A percentile compares a stretch with the other conserved stretches of the same genome.
Conservation (phyloP, 148 eudicot species). For the Chenopodium album region DNA sequence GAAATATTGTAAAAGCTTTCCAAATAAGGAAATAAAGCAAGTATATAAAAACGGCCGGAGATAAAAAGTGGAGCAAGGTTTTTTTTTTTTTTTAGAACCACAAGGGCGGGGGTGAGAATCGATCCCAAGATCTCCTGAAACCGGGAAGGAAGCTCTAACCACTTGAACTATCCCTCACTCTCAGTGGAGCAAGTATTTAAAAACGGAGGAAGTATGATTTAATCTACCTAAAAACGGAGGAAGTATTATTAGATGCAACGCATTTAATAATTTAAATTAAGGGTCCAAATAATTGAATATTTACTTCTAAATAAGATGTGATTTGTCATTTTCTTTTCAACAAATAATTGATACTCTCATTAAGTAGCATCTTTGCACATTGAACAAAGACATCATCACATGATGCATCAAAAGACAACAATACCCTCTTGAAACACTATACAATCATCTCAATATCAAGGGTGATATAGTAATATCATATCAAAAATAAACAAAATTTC, state of each 20-base stretch:
- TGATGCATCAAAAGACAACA: neutral
- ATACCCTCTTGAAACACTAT: neutral
- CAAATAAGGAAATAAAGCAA: too few relatives aligned
- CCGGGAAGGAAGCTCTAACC: too few relatives aligned
- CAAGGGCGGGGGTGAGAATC: too few relatives aligned
- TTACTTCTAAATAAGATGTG: neutral
- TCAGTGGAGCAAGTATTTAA: too few relatives aligned
- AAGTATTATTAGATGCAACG: neutral
- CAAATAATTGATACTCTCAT: slow-evolving; percentile 10
- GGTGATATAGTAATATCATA: neutral
- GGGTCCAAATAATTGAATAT: neutral
- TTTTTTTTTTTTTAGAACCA: too few relatives aligned
- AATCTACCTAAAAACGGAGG: neutral
- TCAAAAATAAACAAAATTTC: too few relatives aligned
- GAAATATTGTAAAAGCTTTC: too few relatives aligned
- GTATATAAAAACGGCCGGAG: too few relatives aligned
- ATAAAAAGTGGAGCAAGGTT: too few relatives aligned
- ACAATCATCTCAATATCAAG: neutral
- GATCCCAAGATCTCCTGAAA: too few relatives aligned
- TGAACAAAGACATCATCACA: slow-evolving; percentile 18
- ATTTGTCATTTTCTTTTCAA: slow-evolving; percentile 20
- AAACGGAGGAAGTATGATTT: neutral
- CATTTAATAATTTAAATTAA: neutral
- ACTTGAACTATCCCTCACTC: too few relatives aligned
- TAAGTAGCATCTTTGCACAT: slow-evolving; percentile 33